Base-by-base conservation (phyloP, 805 yeast genomes). In the Starmerella asiatica region DNA sequence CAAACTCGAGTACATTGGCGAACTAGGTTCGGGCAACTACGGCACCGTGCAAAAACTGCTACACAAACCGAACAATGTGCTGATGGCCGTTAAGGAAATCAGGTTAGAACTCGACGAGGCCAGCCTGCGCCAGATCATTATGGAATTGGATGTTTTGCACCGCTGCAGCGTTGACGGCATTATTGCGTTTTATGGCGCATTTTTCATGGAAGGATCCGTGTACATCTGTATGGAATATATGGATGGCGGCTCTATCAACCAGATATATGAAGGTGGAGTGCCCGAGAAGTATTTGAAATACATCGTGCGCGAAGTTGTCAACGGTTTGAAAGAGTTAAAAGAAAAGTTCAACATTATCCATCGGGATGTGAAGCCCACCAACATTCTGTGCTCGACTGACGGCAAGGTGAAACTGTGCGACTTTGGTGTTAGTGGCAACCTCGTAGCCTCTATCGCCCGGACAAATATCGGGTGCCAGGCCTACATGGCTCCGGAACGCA, bases 401-500 rank as follows among this genome's bases (percentile, higher is more conserved):
- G 98, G 98, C n/a, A 76, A 79, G 45, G 80, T 88, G 28, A 88
- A 88, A 58, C 65, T 88, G 21, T 84, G 95, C 64, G 98, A 88
- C 62, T 88, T 88, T 60, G 98, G 98, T 38, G 98, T 88, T 18
- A 74, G 85, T 39, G 97, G 97, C 16, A 88, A 88, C 55, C 64
- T 88, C 45, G 97, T 91, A 18, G 94, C 96, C 2, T 83, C 94
- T 0, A 67, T 88, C 52, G 97, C 97, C 14, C 76, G 84, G 53
- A 88, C 98, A 0, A 88, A 91, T 52, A 84, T 88, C 49, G 98
- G 98, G 4, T 88, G 98, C 61, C 98, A 91, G 61, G 80, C 94
- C 1, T 88, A 88, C 60, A 91, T 91, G 97, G 97, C 97, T 1
- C 98, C 98, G 1, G 98, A 88, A 57, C 71, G 98, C 55, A 91